Evolutionary conservation across 805 yeast genomes (phyloP).

Genomic region (Sugiyamaella chiloensis): DNA sequence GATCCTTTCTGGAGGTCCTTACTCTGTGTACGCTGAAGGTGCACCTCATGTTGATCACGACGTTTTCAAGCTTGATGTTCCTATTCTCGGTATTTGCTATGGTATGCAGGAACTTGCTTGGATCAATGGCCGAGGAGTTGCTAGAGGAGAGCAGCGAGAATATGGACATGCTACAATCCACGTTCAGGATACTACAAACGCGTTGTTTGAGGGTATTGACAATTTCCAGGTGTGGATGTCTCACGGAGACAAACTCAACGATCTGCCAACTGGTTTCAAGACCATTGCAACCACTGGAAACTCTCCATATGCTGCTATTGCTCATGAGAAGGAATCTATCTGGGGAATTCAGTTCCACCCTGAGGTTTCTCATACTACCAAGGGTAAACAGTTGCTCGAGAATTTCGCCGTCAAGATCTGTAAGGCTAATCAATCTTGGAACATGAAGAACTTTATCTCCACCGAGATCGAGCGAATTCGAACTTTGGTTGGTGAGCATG

Average conservation of each 20-base stretch:
- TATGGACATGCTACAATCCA: conserved; percentile 92
- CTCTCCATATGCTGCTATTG: conserved; percentile 94
- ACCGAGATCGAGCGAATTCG: conserved; percentile 93
- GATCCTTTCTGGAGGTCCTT: conserved; percentile 95
- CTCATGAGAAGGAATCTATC: conserved; percentile 66
- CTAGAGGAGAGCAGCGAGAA: conserved; percentile 95
- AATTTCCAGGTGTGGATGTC: conserved; percentile 99
- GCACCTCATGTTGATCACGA: conserved; percentile 98
- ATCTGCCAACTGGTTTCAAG: conserved; percentile 85
- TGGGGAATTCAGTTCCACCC: conserved; percentile 99
- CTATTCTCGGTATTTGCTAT: conserved; percentile 95
- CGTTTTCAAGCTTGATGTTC: conserved; percentile 85
- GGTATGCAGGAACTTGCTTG: conserved; percentile 99
- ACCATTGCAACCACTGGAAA: conserved; percentile 87
- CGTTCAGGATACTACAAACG: conserved; percentile 63
- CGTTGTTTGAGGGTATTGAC: conserved; percentile 83
- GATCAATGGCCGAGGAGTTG: conserved; percentile 92
- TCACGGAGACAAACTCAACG: conserved; percentile 92
- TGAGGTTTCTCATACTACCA: conserved; percentile 93
- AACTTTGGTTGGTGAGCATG: conserved; percentile 90
- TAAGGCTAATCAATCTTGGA: conserved; percentile 86
- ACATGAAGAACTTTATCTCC: conserved; percentile 96
- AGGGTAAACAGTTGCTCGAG: conserved; percentile 81
- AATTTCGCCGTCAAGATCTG: conserved; percentile 94
- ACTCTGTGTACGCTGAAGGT: conserved; percentile 91